Conservation (phyloP, 2,329 filamentous ascomycete genomes). For the Ascochyta clinopodiicola region DNA sequence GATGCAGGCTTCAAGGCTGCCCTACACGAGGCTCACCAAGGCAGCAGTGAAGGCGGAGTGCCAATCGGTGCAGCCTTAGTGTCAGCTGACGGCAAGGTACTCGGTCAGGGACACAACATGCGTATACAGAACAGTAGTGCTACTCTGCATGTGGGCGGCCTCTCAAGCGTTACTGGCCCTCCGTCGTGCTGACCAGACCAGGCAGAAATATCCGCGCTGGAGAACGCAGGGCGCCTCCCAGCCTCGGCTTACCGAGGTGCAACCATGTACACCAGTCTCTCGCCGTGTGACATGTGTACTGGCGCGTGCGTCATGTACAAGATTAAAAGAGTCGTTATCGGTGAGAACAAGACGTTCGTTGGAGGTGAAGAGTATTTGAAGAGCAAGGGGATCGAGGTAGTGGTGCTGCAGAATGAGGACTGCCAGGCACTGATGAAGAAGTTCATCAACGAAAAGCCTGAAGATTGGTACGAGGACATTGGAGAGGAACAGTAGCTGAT, state of each 20-base stretch:
- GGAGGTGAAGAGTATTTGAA: constrained; percentile 75
- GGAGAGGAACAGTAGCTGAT: constrained; percentile 31
- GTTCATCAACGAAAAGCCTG: constrained; percentile 75
- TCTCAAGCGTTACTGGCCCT: not conserved
- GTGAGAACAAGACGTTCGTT: constrained; percentile 75
- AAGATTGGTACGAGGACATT: constrained; percentile 66
- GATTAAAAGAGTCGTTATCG: constrained; percentile 75
- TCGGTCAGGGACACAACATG: constrained; percentile 78
- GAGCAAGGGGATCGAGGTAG: constrained; percentile 72
- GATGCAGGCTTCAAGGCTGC: constrained; percentile 62
- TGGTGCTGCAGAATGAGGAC: constrained; percentile 71
- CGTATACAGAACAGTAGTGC: constrained; percentile 74
- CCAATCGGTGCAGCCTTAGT: constrained; percentile 68
- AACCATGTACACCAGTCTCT: constrained; percentile 85
- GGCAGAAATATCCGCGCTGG: constrained; percentile 79
- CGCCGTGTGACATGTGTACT: constrained; percentile 83
- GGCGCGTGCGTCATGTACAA: constrained; percentile 80
- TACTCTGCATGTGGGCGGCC: constrained; percentile 67
- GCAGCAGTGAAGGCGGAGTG: constrained; percentile 64
- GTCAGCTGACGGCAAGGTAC: constrained; percentile 71
- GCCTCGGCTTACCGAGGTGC: constrained; percentile 72
- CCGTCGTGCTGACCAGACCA: constrained; percentile 41
- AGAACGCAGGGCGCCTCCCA: constrained; percentile 74
- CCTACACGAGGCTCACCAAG: constrained; percentile 63
- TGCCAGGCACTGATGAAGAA: constrained; percentile 73